phyloP scores from a whole-genome alignment of 768 basidiomycete species.

The Imleria badia region DNA sequence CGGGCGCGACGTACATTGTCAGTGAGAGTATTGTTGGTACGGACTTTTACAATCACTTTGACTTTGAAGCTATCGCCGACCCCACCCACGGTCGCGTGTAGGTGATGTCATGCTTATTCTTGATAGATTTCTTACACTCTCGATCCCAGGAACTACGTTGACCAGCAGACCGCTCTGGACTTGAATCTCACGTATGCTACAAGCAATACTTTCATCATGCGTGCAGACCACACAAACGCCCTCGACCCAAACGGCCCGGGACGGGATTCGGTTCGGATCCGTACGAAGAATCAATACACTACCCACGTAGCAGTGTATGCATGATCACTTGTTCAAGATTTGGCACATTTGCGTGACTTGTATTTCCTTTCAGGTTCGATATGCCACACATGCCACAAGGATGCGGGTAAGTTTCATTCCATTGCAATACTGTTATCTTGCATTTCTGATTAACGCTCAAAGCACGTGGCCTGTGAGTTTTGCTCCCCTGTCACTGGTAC shows the following conservation, averaged over 20 bases:
- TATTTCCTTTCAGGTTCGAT: conserved; percentile 26
- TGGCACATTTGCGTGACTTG: not conserved
- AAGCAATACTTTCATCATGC: conserved; percentile 33
- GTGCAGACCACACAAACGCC: conserved; percentile 36
- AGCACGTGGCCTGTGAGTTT: conserved; percentile 39
- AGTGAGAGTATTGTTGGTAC: conserved; percentile 30
- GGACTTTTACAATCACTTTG: conserved; percentile 32
- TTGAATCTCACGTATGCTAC: conserved; percentile 30
- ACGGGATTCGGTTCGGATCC: conserved; percentile 38
- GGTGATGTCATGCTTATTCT: conserved; percentile 5
- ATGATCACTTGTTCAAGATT: not conserved
- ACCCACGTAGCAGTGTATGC: conserved; percentile 36
- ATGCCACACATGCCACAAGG: conserved; percentile 38
- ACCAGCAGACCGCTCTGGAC: conserved; percentile 25
- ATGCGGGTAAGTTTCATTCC: conserved; percentile 29
- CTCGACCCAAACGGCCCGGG: conserved; percentile 31
- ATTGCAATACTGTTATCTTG: not conserved
- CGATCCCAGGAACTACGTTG: conserved; percentile 34
- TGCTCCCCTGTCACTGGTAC: not conserved
- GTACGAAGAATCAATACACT: conserved; percentile 30
- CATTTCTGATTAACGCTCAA: not conserved
- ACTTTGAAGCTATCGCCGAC: conserved; percentile 34
- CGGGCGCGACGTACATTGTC: conserved; percentile 27
- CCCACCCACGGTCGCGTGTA: conserved; percentile 40
- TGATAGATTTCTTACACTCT: not conserved